Conservation (phyloP, 331 rosid species). For the Malus hybrid region DNA sequence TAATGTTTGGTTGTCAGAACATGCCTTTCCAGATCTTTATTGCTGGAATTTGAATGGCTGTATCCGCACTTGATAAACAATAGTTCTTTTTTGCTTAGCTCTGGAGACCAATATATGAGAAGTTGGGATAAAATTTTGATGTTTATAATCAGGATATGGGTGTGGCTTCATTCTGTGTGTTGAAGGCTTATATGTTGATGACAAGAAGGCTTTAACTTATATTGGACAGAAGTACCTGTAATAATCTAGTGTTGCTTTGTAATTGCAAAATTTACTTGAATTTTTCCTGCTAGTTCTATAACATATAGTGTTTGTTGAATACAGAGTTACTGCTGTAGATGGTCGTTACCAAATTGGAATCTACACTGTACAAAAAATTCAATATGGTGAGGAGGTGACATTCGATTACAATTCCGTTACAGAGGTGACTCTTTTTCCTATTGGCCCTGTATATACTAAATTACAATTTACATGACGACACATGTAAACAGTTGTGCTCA, state of each 20-base stretch:
- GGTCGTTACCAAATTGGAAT: constrained; percentile 98
- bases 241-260: background rate
- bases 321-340: constrained; percentile 94
- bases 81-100: background rate
- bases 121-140: background rate
- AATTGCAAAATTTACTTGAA: background rate
- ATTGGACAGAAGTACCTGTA: background rate
- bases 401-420: constrained; percentile 98
- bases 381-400: constrained; percentile 84
- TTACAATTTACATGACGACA: background rate
- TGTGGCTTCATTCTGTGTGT: background rate
- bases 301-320: background rate
- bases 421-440: constrained; percentile 58
- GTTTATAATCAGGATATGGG: background rate
- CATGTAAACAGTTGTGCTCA: constrained; percentile 12
- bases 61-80: background rate
- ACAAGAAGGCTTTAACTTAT: background rate
- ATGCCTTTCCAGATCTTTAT: background rate
- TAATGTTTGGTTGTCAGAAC: background rate
- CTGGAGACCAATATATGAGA: background rate
- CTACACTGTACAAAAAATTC: constrained; percentile 75
- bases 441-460: background rate
- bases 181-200: background rate
- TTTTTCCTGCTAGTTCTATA: background rate
- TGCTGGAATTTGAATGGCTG: background rate